Conservation (phyloP, 1,139 yeast species). For the Sugiyamaella japonica region DNA sequence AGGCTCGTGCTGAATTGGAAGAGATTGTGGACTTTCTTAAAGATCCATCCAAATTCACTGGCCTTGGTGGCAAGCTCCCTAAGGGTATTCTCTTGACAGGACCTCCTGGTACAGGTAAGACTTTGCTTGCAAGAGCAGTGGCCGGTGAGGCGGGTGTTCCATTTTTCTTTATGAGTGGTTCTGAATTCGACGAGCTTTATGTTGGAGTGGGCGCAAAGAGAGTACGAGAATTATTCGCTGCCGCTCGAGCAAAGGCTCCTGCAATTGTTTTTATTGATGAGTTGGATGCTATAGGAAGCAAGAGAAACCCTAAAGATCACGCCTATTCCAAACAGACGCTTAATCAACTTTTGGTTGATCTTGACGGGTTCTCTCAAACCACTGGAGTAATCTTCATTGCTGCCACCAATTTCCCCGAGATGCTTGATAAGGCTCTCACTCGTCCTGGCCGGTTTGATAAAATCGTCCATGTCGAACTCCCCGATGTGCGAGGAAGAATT, state of each 20-base stretch:
- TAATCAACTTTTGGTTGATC: conserved; percentile 90
- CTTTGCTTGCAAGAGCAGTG: conserved; percentile 93
- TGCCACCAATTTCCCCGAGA: conserved; percentile 97
- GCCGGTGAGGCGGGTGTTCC: conserved; percentile 99
- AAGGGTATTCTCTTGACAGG: conserved; percentile 97
- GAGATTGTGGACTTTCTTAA: conserved; percentile 95
- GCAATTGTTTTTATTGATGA: conserved; percentile 97
- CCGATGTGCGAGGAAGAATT: conserved; percentile 96
- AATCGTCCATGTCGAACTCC: conserved; percentile 90
- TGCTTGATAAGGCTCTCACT: conserved; percentile 92
- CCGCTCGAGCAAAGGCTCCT: conserved; percentile 94
- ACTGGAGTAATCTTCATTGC: conserved; percentile 95
- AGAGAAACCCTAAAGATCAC: conserved; percentile 95
- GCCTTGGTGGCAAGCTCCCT: conserved; percentile 95
- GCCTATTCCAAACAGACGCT: conserved; percentile 97
- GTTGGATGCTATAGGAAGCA: conserved; percentile 97
- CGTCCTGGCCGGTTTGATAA: conserved; percentile 99
- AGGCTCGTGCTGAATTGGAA: conserved; percentile 94
- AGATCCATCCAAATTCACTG: conserved; percentile 94
- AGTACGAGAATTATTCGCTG: conserved; percentile 87
- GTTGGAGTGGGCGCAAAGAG: conserved; percentile 99
- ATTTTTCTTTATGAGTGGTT: conserved; percentile 96
- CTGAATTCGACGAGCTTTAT: conserved; percentile 95
- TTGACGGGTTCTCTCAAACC: conserved; percentile 94
- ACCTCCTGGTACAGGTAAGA: conserved; percentile 99